A percentile compares a stretch with the other conserved stretches of the same genome.
Evolutionary conservation across 139 green algal genomes (phyloP).

Genomic region (Coccomyxa sp.): DNA sequence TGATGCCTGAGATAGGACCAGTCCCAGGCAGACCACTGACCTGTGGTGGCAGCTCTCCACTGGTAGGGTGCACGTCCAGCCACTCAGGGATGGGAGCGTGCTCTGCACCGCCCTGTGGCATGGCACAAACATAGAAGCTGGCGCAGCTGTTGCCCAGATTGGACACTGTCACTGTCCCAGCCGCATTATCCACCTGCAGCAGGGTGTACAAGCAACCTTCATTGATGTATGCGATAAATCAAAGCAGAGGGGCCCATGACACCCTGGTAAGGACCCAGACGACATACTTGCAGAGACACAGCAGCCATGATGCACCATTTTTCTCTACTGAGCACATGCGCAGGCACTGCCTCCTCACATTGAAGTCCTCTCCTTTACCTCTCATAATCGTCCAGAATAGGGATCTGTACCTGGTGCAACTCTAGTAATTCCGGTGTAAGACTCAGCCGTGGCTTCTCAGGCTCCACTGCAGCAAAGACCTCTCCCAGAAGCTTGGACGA

Average conservation of each 20-base stretch:
- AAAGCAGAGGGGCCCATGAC: too few relatives aligned
- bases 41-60: constrained; percentile 5
- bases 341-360: background rate
- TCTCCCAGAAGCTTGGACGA: too few relatives aligned
- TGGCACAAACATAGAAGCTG: background rate
- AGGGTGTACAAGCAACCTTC: background rate
- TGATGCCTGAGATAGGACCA: background rate
- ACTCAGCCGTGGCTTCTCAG: background rate
- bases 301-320: constrained; percentile 1
- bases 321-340: constrained; percentile 2
- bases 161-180: background rate
- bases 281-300: background rate
- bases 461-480: background rate
- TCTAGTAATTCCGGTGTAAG: background rate
- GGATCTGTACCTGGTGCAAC: constrained; percentile 4
- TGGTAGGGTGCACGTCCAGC: constrained; percentile 7
- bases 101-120: constrained; percentile 3
- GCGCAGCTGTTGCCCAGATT: constrained; percentile 3
- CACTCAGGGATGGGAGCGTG: constrained; percentile 4
- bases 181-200: background rate
- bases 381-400: background rate
- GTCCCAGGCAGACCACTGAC: background rate
- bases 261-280: background rate
- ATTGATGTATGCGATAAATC: too few relatives aligned
- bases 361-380: too few relatives aligned